Percentiles rank a stretch among this genome's conserved stretches.
Conservation (phyloP, 2,329 filamentous ascomycete genomes). For the Fusarium fujikuroi region DNA sequence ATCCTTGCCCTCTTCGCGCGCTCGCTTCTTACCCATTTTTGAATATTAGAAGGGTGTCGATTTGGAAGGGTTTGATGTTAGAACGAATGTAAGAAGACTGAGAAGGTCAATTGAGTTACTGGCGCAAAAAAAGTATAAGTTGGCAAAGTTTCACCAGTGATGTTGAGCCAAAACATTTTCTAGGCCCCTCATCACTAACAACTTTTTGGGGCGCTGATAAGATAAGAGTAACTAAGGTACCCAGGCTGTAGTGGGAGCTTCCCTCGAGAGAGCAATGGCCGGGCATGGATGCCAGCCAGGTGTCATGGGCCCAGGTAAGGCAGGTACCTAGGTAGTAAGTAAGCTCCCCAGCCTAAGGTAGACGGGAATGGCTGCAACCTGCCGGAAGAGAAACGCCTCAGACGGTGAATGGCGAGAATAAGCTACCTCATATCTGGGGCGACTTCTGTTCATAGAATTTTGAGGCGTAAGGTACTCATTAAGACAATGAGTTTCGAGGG, state of each 20-base stretch:
- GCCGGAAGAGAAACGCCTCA: not conserved
- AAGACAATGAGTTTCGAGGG: not conserved
- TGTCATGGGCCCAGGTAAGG: constrained; percentile 4
- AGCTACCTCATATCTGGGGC: not conserved
- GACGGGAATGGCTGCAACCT: not conserved
- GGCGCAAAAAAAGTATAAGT: not conserved
- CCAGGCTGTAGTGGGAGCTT: constrained; percentile 5
- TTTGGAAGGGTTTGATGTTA: not conserved
- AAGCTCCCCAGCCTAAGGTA: constrained; percentile 5
- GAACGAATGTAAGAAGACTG: not conserved
- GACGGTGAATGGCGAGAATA: not conserved
- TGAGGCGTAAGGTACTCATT: not conserved
- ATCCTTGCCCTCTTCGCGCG: constrained; percentile 60
- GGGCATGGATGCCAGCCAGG: constrained; percentile 21
- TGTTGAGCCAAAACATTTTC: constrained; percentile 50
- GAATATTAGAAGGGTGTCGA: not conserved
- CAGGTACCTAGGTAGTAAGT: not conserved
- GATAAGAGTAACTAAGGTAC: constrained; percentile 24
- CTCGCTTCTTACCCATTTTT: constrained; percentile 62
- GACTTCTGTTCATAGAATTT: not conserved
- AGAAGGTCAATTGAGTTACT: not conserved
- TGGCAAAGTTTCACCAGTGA: constrained; percentile 15
- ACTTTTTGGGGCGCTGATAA: constrained; percentile 29
- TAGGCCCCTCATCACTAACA: constrained; percentile 57
- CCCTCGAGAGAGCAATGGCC: constrained; percentile 15